Evolutionary conservation across 306 rosid species (phyloP).

Genomic region (Potentilla sterilis): DNA sequence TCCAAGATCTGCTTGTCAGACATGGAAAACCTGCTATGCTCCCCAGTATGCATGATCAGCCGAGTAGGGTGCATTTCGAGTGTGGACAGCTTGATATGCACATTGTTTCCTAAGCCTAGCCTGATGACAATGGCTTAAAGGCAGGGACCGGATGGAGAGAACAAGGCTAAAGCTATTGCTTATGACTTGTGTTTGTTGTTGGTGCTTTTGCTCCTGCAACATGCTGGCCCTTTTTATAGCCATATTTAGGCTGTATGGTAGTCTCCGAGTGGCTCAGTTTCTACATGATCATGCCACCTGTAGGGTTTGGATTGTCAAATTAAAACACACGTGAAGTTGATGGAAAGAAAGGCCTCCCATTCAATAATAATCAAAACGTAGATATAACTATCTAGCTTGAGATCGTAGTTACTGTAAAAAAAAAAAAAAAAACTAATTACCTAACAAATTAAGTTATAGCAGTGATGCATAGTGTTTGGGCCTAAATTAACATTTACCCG

Average conservation of each 20-base stretch:
- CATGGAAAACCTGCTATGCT: conserved; percentile 38
- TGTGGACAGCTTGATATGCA: background rate
- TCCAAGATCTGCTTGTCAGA: conserved; percentile 50
- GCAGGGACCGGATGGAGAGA: background rate
- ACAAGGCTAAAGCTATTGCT: background rate
- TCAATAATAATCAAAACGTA: too few relatives aligned
- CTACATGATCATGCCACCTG: background rate
- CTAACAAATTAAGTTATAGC: too few relatives aligned
- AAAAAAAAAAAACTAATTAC: too few relatives aligned
- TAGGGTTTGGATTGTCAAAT: background rate
- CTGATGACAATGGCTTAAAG: background rate
- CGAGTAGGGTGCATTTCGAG: background rate
- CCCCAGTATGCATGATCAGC: conserved; percentile 4
- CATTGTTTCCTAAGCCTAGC: conserved; percentile 14
- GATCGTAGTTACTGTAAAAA: too few relatives aligned
- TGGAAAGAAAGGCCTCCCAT: background rate
- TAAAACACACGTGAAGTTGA: background rate
- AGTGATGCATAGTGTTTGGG: too few relatives aligned
- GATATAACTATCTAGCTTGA: too few relatives aligned
- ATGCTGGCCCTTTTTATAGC: conserved; percentile 8
- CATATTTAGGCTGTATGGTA: background rate
- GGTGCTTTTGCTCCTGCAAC: background rate
- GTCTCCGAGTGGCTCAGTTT: background rate
- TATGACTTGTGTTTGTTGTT: background rate
- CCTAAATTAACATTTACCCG: too few relatives aligned